phyloP scores from a whole-genome alignment of 1,284 basidiomycete genomes.

The Cryptococcus sp. region DNA sequence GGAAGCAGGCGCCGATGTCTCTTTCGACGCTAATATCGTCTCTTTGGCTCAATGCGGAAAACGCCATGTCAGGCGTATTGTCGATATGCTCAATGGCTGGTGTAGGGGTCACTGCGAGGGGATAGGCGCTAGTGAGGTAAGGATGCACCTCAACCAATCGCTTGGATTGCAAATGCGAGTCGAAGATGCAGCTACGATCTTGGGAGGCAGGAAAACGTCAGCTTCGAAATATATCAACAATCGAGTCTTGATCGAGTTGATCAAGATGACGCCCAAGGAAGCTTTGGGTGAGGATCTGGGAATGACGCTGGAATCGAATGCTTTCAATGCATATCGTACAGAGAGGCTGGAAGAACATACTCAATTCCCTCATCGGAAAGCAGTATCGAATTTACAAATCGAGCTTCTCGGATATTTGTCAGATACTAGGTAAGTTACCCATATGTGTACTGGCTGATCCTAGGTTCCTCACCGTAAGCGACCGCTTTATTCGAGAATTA shows the following conservation, averaged over 20 bases:
- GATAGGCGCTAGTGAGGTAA: conserved; percentile 52
- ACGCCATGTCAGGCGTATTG: conserved; percentile 75
- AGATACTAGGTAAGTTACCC: conserved; percentile 59
- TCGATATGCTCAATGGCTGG: conserved; percentile 87
- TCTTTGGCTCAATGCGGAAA: conserved; percentile 83
- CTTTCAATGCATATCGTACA: conserved; percentile 75
- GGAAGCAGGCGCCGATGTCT: conserved; percentile 64
- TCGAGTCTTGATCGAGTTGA: conserved; percentile 71
- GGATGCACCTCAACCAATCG: conserved; percentile 34
- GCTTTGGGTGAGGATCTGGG: conserved; percentile 71
- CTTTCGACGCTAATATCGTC: conserved; percentile 73
- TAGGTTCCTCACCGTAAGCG: conserved; percentile 81
- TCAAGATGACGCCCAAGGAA: conserved; percentile 68
- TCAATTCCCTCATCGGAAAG: conserved; percentile 60
- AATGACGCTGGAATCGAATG: conserved; percentile 72
- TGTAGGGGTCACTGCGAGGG: conserved; percentile 68
- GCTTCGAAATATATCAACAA: conserved; percentile 85
- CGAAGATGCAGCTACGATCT: conserved; percentile 57
- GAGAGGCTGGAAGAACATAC: conserved; percentile 56
- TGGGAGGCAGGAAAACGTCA: conserved; percentile 69
- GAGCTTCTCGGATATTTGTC: conserved; percentile 77
- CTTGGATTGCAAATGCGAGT: conserved; percentile 37
- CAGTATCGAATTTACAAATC: conserved; percentile 74
- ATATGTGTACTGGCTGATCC: conserved; percentile 1
- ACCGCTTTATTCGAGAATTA: conserved; percentile 77